Percentiles rank a stretch among this genome's conserved stretches.
Evolutionary conservation across 495 filamentous ascomycete species (phyloP).

Genomic region (Daldinia vernicosa): DNA sequence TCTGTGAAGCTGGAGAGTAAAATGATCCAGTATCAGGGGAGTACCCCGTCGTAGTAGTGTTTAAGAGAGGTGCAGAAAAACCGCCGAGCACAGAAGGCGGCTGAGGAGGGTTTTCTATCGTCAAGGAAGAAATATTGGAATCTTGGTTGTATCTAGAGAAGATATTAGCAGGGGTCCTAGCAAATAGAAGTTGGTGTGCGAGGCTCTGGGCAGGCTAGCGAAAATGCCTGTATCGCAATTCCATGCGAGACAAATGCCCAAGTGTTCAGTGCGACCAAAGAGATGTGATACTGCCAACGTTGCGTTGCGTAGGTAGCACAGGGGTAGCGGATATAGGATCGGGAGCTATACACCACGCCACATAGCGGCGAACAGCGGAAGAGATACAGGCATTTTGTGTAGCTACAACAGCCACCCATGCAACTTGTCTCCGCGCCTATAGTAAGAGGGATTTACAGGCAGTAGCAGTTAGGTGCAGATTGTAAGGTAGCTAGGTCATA

Average conservation of each 20-base stretch:
- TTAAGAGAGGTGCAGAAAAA: slow-evolving; percentile 55
- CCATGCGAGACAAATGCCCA: slow-evolving; percentile 45
- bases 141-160: slow-evolving; percentile 57
- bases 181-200: slow-evolving; percentile 44
- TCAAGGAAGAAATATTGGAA: slow-evolving; percentile 55
- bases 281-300: slow-evolving; percentile 55
- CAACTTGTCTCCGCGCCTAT: slow-evolving; percentile 39
- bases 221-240: slow-evolving; percentile 47
- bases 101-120: slow-evolving; percentile 58
- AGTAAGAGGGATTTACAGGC: slow-evolving; percentile 34
- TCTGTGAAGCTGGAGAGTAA: slow-evolving; percentile 54
- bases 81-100: slow-evolving; percentile 55
- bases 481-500: slow-evolving; percentile 32
- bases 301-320: slow-evolving; percentile 58
- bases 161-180: slow-evolving; percentile 49
- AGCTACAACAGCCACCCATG: slow-evolving; percentile 46
- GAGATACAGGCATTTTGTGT: slow-evolving; percentile 40
- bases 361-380: slow-evolving; percentile 42
- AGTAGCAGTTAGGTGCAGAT: slow-evolving; percentile 35
- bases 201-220: slow-evolving; percentile 45
- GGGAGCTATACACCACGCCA: slow-evolving; percentile 52
- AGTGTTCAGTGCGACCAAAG: slow-evolving; percentile 54
- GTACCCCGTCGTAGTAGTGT: slow-evolving; percentile 50
- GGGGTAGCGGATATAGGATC: slow-evolving; percentile 52
- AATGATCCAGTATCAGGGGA: slow-evolving; percentile 56